These are phyloP conservation scores for Phlebopus sp. DNA, from an alignment of 1,284 basidiomycete species.

Conservation along the genomic window DNA sequence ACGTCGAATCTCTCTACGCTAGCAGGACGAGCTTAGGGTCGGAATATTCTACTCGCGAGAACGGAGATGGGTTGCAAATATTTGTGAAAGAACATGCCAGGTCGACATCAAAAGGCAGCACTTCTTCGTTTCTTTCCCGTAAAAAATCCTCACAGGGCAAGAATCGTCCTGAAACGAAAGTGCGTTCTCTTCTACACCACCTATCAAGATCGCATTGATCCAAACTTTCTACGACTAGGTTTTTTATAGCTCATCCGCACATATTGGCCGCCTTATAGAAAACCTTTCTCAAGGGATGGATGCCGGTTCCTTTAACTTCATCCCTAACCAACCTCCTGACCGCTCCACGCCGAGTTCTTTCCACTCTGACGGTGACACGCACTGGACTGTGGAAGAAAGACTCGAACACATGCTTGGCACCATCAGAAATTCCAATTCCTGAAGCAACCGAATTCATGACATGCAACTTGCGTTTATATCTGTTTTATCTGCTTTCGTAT, in stretches of 20 bases:
- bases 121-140: constrained; percentile 54
- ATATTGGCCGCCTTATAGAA: constrained; percentile 79
- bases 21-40: constrained; percentile 70
- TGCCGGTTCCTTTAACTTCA: constrained; percentile 76
- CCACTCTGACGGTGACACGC: constrained; percentile 55
- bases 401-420: constrained; percentile 70
- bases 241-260: constrained; percentile 72
- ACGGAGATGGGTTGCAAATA: constrained; percentile 56
- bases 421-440: constrained; percentile 41
- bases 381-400: constrained; percentile 73
- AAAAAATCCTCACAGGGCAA: constrained; percentile 53
- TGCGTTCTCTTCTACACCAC: constrained; percentile 33
- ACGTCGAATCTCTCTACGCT: constrained; percentile 64
- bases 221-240: constrained; percentile 45
- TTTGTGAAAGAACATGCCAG: constrained; percentile 72
- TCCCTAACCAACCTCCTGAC: constrained; percentile 38
- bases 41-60: constrained; percentile 62
- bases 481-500: constrained; percentile 16
- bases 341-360: constrained; percentile 61
- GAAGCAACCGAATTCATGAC: constrained; percentile 23
- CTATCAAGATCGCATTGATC: constrained; percentile 14
- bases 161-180: constrained; percentile 76
- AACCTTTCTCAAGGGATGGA: constrained; percentile 74
- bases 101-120: constrained; percentile 64
- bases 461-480: constrained; percentile 13